These are phyloP conservation scores for Corylus avellana DNA, from an alignment of 306 rosid species.

Conservation along the genomic window DNA sequence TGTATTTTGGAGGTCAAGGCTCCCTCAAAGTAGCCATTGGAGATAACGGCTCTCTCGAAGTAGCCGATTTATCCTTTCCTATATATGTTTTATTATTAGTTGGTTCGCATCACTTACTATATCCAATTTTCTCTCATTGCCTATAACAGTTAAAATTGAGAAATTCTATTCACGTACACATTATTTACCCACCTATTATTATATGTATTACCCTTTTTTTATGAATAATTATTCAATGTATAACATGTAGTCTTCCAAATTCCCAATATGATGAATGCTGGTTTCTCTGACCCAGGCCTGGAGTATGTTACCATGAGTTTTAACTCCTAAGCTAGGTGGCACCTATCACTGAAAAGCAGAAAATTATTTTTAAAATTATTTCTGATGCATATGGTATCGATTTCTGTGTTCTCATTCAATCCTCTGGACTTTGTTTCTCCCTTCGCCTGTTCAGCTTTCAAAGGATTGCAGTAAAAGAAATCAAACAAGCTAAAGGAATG, in stretches of 20 bases:
- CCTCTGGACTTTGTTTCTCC: background rate
- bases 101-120: background rate
- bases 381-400: background rate
- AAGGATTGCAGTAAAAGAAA: background rate
- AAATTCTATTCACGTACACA: background rate
- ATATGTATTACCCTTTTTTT: background rate
- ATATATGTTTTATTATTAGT: no score
- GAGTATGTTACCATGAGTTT: background rate
- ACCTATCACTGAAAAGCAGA: no score
- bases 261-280: background rate
- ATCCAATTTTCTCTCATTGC: background rate
- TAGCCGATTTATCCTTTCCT: no score
- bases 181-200: background rate
- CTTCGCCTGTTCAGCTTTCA: background rate
- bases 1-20: no score
- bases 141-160: background rate
- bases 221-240: no score
- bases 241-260: background rate
- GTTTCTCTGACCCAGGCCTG: background rate
- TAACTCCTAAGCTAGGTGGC: background rate
- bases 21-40: no score
- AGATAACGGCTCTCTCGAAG: no score
- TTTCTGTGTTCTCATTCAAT: background rate
- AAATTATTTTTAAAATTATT: no score
- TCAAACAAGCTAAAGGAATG: no score